Evolutionary conservation across 306 rosid species (phyloP).

Genomic region (Medicago truncatula): DNA sequence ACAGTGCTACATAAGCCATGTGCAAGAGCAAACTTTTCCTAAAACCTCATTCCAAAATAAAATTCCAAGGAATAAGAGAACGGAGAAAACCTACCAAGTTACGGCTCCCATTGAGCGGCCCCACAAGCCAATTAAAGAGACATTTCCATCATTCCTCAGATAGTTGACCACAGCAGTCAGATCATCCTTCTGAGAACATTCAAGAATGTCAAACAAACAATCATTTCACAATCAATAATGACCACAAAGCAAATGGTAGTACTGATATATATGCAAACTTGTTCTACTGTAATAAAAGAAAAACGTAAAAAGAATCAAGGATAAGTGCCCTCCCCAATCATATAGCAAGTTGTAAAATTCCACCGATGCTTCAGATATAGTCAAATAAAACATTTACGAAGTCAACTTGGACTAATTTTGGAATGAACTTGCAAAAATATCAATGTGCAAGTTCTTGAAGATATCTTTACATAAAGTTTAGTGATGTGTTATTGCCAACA

Average conservation of each 20-base stretch:
- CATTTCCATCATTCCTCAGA: constrained; percentile 93
- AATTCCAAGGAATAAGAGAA: constrained; percentile 38
- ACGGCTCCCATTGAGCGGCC: constrained; percentile 99
- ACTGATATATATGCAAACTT: constrained; percentile 22
- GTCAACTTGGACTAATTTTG: constrained; percentile 17
- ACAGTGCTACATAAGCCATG: constrained; percentile 28
- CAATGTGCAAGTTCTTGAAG: constrained; percentile 28
- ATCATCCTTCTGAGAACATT: constrained; percentile 82
- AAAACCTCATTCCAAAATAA: constrained; percentile 33
- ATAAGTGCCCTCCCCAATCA: constrained; percentile 3
- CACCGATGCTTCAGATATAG: neutral
- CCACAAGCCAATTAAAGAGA: constrained; percentile 99
- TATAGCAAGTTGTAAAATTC: constrained; percentile 13
- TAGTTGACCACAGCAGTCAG: constrained; percentile 82
- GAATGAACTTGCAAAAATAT: constrained; percentile 4
- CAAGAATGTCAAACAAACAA: constrained; percentile 40
- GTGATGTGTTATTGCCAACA: constrained; percentile 14
- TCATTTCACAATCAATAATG: constrained; percentile 40
- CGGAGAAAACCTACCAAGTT: constrained; percentile 76
- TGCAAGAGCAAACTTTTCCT: constrained; percentile 13
- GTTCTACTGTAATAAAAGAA: constrained; percentile 19
- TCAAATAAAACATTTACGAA: neutral
- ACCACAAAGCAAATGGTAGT: constrained; percentile 8
- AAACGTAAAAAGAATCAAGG: neutral
- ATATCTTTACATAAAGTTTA: constrained; percentile 15